Base-by-base conservation (phyloP, 2,329 filamentous ascomycete genomes). In the Septoria linicola region DNA sequence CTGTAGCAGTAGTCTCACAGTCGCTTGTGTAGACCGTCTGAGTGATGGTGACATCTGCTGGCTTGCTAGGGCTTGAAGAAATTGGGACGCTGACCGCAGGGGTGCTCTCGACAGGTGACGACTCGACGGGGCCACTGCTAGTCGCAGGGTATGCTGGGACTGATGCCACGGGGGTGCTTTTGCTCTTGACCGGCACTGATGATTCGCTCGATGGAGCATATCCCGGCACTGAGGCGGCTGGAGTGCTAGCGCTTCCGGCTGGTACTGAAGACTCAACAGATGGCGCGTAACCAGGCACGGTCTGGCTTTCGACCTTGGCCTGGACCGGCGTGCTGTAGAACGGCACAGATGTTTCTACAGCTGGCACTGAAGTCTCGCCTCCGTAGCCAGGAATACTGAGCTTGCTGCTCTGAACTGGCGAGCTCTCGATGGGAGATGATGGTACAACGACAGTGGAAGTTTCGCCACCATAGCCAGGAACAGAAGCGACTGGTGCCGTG, bases 1-100 rank as follows among this genome's bases (percentile, higher is more conserved):
- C 14, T n/a, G 55, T 58, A 34, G 39, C 36, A 13, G 50, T 57
- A 10, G 40, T 43, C 19, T 47, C 42, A 40, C 53, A 59, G 40
- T 52, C 39, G 17, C 45, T 57, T 2, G 56, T 55, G 43, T 31
- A 52, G 40, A 42, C 40, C 3, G 53, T 57, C 10, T 47, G 46
- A 32, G 56, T 54, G 19, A 57, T 47, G 1, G 53, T 59, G 20
- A 39, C 45, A 7, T 37, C 45, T 8, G 30, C 47, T 25, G 48
- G 48, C 8, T 30, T 21, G 32, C 35, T 47, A 10, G 14, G 23
- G 31, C 31, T 46, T 27, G 47, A 27, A 3, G 42, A 16, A 20
- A 41, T 44, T 31, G 50, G 45, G 16, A 34, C 23, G 31, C 25
- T 48, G 44, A 43, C n/a, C 10, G 25, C 41, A 16, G 41, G 48